phyloP scores from a whole-genome alignment of 2,329 filamentous ascomycete genomes.

The Trichoderma oligosporum region DNA sequence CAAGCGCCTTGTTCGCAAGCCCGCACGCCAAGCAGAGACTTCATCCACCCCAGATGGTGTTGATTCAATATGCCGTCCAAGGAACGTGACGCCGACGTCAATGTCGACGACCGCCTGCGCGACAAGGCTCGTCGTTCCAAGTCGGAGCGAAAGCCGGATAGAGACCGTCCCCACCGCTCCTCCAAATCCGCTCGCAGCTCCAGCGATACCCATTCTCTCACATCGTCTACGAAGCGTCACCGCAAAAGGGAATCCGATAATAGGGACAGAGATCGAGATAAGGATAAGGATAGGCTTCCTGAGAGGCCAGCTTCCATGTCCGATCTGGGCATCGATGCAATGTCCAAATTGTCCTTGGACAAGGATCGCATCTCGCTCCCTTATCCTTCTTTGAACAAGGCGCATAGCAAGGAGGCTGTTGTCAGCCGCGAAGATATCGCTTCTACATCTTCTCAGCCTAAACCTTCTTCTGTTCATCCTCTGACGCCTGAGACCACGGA shows the following conservation, averaged over 20 bases:
- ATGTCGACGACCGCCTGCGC: constrained; percentile 37
- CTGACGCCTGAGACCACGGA: constrained; percentile 71
- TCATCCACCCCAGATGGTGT: constrained; percentile 30
- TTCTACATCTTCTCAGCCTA: constrained; percentile 25
- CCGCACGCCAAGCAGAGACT: not conserved
- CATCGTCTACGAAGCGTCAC: constrained; percentile 36
- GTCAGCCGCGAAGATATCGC: constrained; percentile 55
- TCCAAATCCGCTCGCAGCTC: constrained; percentile 42
- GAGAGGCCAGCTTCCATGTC: constrained; percentile 38
- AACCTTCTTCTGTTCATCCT: constrained; percentile 36
- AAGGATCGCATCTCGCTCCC: constrained; percentile 55
- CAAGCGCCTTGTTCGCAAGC: not conserved
- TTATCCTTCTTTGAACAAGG: constrained; percentile 83
- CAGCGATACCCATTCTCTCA: constrained; percentile 40
- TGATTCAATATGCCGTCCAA: constrained; percentile 40
- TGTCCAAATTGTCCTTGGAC: constrained; percentile 37
- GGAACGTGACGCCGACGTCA: constrained; percentile 40
- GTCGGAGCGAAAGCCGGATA: constrained; percentile 37
- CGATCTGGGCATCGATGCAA: constrained; percentile 43
- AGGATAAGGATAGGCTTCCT: constrained; percentile 29
- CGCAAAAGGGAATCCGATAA: constrained; percentile 30
- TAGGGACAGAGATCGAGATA: constrained; percentile 35
- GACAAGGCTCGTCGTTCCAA: constrained; percentile 41
- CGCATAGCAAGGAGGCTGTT: constrained; percentile 84
- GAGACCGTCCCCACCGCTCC: constrained; percentile 32